These are phyloP conservation scores for Trichomonascaceae sp. DNA, from an alignment of 1,139 yeast genomes.

Conservation along the genomic window DNA sequence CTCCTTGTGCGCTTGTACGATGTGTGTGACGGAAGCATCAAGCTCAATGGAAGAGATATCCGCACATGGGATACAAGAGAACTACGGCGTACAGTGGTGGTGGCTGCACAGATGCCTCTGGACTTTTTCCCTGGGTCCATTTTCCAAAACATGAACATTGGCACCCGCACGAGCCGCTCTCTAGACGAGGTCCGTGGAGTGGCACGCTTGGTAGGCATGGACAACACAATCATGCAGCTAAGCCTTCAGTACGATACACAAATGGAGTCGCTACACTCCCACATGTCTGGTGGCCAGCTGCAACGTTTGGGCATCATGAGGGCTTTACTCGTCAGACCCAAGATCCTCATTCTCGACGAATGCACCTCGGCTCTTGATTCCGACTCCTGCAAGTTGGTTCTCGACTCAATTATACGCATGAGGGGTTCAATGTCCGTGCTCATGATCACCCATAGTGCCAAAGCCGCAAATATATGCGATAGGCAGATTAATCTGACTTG, in stretches of 20 bases:
- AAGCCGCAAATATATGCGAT: neutral
- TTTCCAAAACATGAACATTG: constrained; percentile 63
- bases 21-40: constrained; percentile 44
- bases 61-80: constrained; percentile 45
- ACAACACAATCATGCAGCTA: constrained; percentile 23
- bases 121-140: constrained; percentile 61
- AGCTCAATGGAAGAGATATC: constrained; percentile 50
- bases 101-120: constrained; percentile 79
- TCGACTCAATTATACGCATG: constrained; percentile 16
- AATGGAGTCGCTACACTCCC: constrained; percentile 30
- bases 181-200: constrained; percentile 20
- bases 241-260: constrained; percentile 32
- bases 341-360: constrained; percentile 52
- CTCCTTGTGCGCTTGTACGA: constrained; percentile 52
- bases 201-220: constrained; percentile 21
- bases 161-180: constrained; percentile 20
- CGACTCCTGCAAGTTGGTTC: constrained; percentile 33
- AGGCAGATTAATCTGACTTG: neutral
- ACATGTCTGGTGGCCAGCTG: constrained; percentile 69
- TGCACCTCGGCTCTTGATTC: constrained; percentile 65
- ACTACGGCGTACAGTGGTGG: constrained; percentile 54
- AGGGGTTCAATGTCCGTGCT: neutral
- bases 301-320: constrained; percentile 82
- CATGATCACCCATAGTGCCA: neutral
- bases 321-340: constrained; percentile 49